Evolutionary conservation across 1,139 yeast genomes (phyloP), one percentile per base, ranked within the genome.

Genomic region (Scheffersomyces titani): DNA sequence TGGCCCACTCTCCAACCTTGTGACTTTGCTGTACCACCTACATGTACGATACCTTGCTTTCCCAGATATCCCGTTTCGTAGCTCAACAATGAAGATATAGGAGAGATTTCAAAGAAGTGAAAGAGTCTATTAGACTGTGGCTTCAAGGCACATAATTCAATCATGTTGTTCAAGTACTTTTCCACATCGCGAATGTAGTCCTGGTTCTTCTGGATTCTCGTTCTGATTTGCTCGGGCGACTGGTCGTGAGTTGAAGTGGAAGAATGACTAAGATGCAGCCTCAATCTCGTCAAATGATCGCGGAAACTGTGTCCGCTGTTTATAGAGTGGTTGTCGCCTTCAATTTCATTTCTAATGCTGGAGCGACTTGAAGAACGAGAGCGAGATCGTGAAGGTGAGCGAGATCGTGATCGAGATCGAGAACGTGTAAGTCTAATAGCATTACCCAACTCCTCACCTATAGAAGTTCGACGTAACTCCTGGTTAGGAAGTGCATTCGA

Each of bases 1-100:
- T 93, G 98, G 5, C 96, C 91, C 16, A 93, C 97, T 66, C 97
- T 81, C 99, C 99, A 94, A 2, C 98, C 98, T 70, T 91, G 97
- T 0, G 92, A 81, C 59, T 85, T 86, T 0, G 98, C 94, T 1
- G 92, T 85, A 0, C 97, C 89, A 20, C 93, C 86, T 51, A 92
- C 83, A 59, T 90, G 86, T 56, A 94, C 74, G 54, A 86, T 84
- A 4, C 99, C 99, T 72, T 94, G 98, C 65, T 93, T 94, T 1
- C 99, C 97, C 57, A 84, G 86, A 66, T 81, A 89, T 0, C 92
- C 90, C 22, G 86, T 84, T 70, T 94, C 98, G 61, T 92, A 89
- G 55, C 96, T 89, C 51, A 94, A 77, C 52, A 93, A 77, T 21
- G 96, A 86, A 11, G 97, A 91, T 64, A 94, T 84, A 1, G 97